Percentiles rank a stretch among this genome's conserved stretches.
Evolutionary conservation across 202 grass and related monocot genomes (phyloP).

Genomic region (Bolboschoenoplectus hybrid): DNA sequence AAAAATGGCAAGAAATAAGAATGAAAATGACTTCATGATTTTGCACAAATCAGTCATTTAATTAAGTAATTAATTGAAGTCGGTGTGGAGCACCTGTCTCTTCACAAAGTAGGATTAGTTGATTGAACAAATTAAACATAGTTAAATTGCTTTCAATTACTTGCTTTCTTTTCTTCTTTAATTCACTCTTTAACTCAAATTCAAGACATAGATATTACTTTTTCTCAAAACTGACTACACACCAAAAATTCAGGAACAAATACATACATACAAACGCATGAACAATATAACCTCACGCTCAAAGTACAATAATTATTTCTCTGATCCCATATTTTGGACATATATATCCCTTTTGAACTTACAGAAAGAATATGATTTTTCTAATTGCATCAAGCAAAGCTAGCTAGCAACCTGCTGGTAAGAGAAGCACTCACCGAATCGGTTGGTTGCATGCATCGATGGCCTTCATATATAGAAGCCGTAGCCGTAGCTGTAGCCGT

Average conservation of each 20-base stretch:
- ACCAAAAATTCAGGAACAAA: conserved; percentile 27
- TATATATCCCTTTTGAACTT: conserved; percentile 34
- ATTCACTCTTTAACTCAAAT: conserved; percentile 36
- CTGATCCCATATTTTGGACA: conserved; percentile 23
- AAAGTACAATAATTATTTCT: conserved; percentile 33
- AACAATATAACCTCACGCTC: conserved; percentile 35
- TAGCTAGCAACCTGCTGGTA: background rate
- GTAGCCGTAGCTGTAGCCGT: background rate
- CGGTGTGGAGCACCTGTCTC: conserved; percentile 27
- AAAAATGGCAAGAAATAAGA: background rate
- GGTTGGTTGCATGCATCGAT: conserved; percentile 29
- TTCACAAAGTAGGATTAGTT: background rate
- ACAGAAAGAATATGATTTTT: conserved; percentile 27
- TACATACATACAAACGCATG: conserved; percentile 33
- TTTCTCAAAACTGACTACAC: conserved; percentile 29
- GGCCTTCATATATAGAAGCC: conserved; percentile 35
- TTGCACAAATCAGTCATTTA: conserved; percentile 13
- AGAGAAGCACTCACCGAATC: conserved; percentile 43
- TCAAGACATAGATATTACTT: conserved; percentile 21
- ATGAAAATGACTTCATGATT: conserved; percentile 24
- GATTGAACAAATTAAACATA: background rate
- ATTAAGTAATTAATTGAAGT: background rate
- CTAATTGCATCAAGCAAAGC: conserved; percentile 13
- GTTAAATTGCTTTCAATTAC: conserved; percentile 28
- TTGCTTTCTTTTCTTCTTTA: conserved; percentile 10